Percentiles rank a stretch among this genome's conserved stretches.
Conservation (phyloP, 305 asterid genomes). For the Caryopteris hybrid region DNA sequence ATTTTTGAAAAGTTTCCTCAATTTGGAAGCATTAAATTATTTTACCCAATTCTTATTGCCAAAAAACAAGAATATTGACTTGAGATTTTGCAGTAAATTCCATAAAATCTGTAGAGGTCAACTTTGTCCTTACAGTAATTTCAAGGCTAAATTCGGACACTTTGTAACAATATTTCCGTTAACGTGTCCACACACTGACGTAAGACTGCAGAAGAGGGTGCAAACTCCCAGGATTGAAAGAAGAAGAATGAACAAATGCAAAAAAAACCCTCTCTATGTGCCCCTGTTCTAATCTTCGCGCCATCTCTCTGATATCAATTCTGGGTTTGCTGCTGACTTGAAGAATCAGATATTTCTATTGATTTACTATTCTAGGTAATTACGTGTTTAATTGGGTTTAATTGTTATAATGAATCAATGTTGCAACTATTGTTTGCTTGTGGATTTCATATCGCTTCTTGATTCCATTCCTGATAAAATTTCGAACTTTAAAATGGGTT, state of each 20-base stretch:
- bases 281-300: conserved; percentile 21
- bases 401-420: conserved; percentile 1
- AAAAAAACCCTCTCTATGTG: neutral
- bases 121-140: conserved; percentile 10
- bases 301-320: conserved; percentile 14
- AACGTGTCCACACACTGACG: conserved; percentile 15
- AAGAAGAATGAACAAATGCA: conserved; percentile 5
- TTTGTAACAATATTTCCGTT: conserved; percentile 18
- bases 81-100: conserved; percentile 23
- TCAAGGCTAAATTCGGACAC: conserved; percentile 26
- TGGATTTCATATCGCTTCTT: conserved; percentile 12
- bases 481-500: neutral
- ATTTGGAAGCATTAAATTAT: too few species aligned
- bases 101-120: conserved; percentile 22
- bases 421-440: conserved; percentile 7
- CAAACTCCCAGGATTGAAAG: neutral
- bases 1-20: too few species aligned
- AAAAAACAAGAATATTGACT: neutral
- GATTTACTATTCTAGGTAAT: conserved; percentile 27
- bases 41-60: too few species aligned
- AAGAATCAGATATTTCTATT: conserved; percentile 23
- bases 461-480: conserved; percentile 2
- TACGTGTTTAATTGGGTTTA: neutral
- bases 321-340: conserved; percentile 1
- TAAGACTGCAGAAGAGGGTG: conserved; percentile 5